Evolutionary conservation across 768 basidiomycete genomes (phyloP), one percentile per base, ranked within the genome.

Genomic region (Chiua virens): DNA sequence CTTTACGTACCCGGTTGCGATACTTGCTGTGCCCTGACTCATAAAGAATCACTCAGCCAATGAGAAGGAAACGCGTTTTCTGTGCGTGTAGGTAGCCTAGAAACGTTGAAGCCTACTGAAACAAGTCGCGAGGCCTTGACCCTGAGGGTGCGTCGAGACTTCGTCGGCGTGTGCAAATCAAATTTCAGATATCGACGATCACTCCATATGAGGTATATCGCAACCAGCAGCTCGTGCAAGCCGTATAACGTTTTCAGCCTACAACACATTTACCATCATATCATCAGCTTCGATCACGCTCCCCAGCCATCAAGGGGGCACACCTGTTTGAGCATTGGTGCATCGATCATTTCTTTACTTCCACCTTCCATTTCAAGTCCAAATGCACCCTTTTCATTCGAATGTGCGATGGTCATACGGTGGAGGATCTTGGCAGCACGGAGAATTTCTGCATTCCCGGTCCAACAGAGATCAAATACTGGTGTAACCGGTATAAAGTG

Each of bases 341-440:
- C 88, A 66, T 96, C 92, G 32, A 95, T 87, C 92, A 95, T 94
- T 62, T 86, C 83, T 42, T 82, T 84, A 15, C 75, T 69, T 3
- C 76, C 76, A 38, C 74, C 78, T 20, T 74, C 71, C 36, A 76
- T 64, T 42, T 86, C 85, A 22, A 93, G 72, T 0, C 90, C 91
- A 37, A 87, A 80, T 3, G 92, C 93, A 5, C 89, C 90, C 34
- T 67, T 69, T 39, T 74, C 70, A 13, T 73, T 71, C 17, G 67
- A 70, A 60, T 87, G 77, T 0, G 85, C 83, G 5, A 69, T 58
- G 41, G 77, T 69, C 87, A 91, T 89, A 45, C 73, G 76, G 41
- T 76, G 77, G 23, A 92, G 65, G 40, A 97, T 90, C 51, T 78
- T 82, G 11, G 78, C 81, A 0, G 93, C 93, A 41, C 88, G 86